Conservation (phyloP, 768 basidiomycete genomes). For the Termitomyces sp. region DNA sequence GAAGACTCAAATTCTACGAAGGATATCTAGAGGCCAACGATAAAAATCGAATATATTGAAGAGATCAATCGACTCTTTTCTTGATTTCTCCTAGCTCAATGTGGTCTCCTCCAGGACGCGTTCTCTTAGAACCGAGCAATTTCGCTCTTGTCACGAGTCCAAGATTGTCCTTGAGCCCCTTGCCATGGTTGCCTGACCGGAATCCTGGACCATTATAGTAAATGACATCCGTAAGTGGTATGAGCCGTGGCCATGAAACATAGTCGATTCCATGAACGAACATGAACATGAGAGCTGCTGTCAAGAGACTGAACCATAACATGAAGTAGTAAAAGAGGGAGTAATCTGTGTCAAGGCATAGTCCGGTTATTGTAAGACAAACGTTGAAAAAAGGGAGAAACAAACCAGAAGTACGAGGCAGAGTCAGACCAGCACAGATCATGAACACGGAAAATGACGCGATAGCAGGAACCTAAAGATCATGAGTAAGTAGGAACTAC, state of each 20-base stretch:
- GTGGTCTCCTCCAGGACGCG: slow-evolving; percentile 50
- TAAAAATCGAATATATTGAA: neutral
- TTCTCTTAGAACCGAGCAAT: slow-evolving; percentile 33
- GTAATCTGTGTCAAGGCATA: slow-evolving; percentile 49
- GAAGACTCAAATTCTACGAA: neutral
- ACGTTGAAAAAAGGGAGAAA: slow-evolving; percentile 2
- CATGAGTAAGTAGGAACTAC: slow-evolving; percentile 2
- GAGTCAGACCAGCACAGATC: slow-evolving; percentile 79
- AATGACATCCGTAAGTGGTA: slow-evolving; percentile 79
- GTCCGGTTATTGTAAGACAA: neutral
- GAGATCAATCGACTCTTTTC: slow-evolving; percentile 64
- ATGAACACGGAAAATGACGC: slow-evolving; percentile 81
- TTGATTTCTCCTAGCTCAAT: slow-evolving; percentile 75
- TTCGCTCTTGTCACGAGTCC: slow-evolving; percentile 31
- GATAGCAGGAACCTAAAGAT: slow-evolving; percentile 72
- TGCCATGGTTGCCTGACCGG: slow-evolving; percentile 72
- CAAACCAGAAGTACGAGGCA: slow-evolving; percentile 85
- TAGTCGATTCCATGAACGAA: slow-evolving; percentile 87
- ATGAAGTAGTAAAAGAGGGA: slow-evolving; percentile 82
- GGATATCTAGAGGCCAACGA: neutral
- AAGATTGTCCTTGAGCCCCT: slow-evolving; percentile 44
- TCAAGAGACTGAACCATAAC: slow-evolving; percentile 69
- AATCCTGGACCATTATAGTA: slow-evolving; percentile 88
- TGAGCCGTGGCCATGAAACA: slow-evolving; percentile 89
- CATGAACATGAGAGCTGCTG: slow-evolving; percentile 66